phyloP scores from a whole-genome alignment of 306 rosid species.

The Geum urbanum region DNA sequence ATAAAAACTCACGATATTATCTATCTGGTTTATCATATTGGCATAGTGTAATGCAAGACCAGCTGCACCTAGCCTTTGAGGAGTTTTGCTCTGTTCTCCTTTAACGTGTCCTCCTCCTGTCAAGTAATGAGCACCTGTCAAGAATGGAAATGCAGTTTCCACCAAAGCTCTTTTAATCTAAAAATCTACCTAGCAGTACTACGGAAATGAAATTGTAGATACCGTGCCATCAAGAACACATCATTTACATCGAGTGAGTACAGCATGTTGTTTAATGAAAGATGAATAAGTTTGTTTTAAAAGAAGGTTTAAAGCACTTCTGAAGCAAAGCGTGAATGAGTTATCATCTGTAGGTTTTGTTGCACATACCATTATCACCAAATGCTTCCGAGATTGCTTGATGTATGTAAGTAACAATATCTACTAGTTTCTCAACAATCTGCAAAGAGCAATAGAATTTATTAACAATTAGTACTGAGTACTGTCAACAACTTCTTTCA shows the following conservation, averaged over 20 bases:
- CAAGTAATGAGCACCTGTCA: constrained; percentile 40
- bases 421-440: constrained; percentile 87
- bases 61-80: constrained; percentile 69
- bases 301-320: neutral
- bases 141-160: constrained; percentile 14
- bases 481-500: neutral
- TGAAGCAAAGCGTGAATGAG: constrained; percentile 1
- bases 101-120: constrained; percentile 33
- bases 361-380: constrained; percentile 56
- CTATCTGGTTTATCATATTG: constrained; percentile 72
- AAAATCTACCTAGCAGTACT: too few species aligned
- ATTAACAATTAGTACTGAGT: constrained; percentile 6
- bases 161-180: neutral
- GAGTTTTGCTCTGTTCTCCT: constrained; percentile 29
- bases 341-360: neutral
- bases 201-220: neutral
- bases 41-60: constrained; percentile 98
- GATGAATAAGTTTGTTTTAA: neutral
- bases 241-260: neutral
- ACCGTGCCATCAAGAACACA: neutral
- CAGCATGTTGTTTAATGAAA: neutral
- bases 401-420: constrained; percentile 53
- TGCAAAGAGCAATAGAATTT: constrained; percentile 42
- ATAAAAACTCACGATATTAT: constrained; percentile 58
- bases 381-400: constrained; percentile 62